These are phyloP conservation scores for Botrytis hyacinthi DNA, from an alignment of 2,329 filamentous ascomycete species.

Conservation along the genomic window DNA sequence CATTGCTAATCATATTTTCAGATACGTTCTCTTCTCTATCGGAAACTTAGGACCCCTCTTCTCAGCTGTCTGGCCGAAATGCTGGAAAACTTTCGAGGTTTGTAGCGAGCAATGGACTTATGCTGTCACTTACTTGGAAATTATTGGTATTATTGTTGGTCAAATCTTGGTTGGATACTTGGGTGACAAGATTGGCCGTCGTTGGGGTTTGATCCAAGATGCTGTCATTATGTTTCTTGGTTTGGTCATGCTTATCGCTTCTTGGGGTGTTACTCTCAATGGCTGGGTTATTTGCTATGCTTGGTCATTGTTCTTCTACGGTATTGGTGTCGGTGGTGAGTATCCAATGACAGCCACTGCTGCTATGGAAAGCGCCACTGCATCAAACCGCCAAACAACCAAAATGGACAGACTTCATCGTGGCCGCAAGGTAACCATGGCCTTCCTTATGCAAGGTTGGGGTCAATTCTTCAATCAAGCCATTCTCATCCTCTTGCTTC, in stretches of 20 bases:
- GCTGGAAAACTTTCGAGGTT: conserved; percentile 65
- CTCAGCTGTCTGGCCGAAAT: conserved; percentile 68
- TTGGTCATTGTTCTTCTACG: conserved; percentile 91
- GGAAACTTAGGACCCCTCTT: conserved; percentile 88
- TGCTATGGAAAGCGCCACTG: conserved; percentile 86
- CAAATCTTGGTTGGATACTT: conserved; percentile 84
- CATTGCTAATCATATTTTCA: conserved; percentile 35
- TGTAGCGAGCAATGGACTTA: conserved; percentile 81
- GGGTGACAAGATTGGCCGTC: conserved; percentile 78
- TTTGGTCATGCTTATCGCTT: conserved; percentile 84
- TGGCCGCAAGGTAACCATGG: conserved; percentile 90
- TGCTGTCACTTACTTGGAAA: conserved; percentile 86
- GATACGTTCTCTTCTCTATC: conserved; percentile 95
- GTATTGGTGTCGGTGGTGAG: conserved; percentile 75
- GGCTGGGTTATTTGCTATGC: conserved; percentile 98
- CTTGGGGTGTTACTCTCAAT: conserved; percentile 82
- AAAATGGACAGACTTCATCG: conserved; percentile 92
- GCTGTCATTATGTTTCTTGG: conserved; percentile 92
- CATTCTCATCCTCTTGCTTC: conserved; percentile 78
- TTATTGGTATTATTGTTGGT: conserved; percentile 91
- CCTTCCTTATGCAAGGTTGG: conserved; percentile 98
- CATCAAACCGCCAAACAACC: conserved; percentile 83
- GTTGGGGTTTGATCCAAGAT: conserved; percentile 95
- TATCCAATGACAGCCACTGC: conserved; percentile 97
- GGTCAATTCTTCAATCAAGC: conserved; percentile 94